Evolutionary conservation across 2,329 filamentous ascomycete genomes (phyloP).

Genomic region (Penicillium sp.): DNA sequence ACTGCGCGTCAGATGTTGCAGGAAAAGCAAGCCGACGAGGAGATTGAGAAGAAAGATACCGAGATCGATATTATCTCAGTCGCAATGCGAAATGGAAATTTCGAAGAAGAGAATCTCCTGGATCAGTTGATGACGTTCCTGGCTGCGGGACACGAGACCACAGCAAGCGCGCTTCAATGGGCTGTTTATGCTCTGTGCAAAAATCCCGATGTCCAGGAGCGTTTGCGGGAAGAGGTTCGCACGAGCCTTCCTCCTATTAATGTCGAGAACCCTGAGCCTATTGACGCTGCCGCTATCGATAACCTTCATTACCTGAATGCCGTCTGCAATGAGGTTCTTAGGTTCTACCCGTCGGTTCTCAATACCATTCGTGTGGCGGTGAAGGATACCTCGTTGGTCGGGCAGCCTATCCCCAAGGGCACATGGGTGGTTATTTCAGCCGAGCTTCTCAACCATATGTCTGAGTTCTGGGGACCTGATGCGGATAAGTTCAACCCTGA

Average conservation of each 20-base stretch:
- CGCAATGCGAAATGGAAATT: conserved; percentile 72
- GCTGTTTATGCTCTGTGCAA: conserved; percentile 67
- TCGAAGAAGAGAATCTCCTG: conserved; percentile 75
- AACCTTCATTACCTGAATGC: conserved; percentile 76
- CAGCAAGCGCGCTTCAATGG: conserved; percentile 74
- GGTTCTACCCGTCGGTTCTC: conserved; percentile 70
- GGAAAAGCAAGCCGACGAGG: conserved; percentile 60
- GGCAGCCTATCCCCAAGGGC: conserved; percentile 65
- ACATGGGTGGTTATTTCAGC: conserved; percentile 66
- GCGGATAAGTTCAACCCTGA: conserved; percentile 76
- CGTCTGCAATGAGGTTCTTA: conserved; percentile 74
- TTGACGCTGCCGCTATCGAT: conserved; percentile 62
- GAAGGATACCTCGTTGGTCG: conserved; percentile 65
- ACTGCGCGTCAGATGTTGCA: conserved; percentile 68
- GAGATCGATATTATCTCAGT: conserved; percentile 77
- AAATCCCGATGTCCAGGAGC: conserved; percentile 63
- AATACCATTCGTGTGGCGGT: conserved; percentile 66
- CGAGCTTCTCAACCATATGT: conserved; percentile 68
- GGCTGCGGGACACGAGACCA: conserved; percentile 79
- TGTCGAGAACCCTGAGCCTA: conserved; percentile 62
- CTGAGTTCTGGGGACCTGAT: conserved; percentile 72
- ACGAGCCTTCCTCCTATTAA: conserved; percentile 55
- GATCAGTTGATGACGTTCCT: conserved; percentile 92
- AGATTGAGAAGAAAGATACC: conserved; percentile 18
- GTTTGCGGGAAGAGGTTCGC: conserved; percentile 68